Percentiles rank a stretch among this genome's conserved stretches.
Conservation (phyloP, 2,329 filamentous ascomycete species). For the Aspergillus costaricaensis region DNA sequence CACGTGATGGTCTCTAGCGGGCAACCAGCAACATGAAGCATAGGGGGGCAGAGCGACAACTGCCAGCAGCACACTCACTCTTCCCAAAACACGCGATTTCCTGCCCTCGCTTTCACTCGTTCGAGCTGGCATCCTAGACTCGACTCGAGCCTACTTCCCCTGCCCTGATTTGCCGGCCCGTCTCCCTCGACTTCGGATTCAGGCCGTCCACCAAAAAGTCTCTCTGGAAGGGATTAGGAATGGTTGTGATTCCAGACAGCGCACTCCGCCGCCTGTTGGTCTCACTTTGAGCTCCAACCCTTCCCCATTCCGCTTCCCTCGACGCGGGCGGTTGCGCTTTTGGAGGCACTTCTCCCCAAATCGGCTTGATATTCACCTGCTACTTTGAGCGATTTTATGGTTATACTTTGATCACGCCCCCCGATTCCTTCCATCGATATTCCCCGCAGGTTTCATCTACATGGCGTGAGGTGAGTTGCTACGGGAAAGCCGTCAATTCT, state of each 20-base stretch:
- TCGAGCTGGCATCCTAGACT: conserved; percentile 5
- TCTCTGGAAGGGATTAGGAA: conserved; percentile 27
- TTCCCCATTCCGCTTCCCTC: conserved; percentile 20
- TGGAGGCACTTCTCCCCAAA: background rate
- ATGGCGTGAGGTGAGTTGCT: conserved; percentile 30
- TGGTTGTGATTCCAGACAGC: conserved; percentile 34
- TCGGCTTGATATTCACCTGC: background rate
- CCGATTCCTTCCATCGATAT: conserved; percentile 17
- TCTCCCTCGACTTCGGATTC: conserved; percentile 5
- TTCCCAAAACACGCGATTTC: conserved; percentile 27
- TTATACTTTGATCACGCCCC: conserved; percentile 17
- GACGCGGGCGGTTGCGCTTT: conserved; percentile 19
- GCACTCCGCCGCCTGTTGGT: conserved; percentile 39
- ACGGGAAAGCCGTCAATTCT: conserved; percentile 18
- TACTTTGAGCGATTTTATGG: conserved; percentile 5
- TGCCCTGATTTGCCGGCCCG: background rate
- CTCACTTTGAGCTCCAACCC: conserved; percentile 33
- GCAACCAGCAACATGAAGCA: conserved; percentile 26
- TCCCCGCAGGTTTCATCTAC: conserved; percentile 28
- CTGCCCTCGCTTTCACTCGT: conserved; percentile 13
- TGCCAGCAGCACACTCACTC: conserved; percentile 30
- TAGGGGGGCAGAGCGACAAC: conserved; percentile 33
- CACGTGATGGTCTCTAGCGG: conserved; percentile 27
- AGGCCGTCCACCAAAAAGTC: conserved; percentile 6
- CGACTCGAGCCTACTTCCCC: background rate